Evolutionary conservation across 345 rosid genomes (phyloP), one percentile per base, ranked within the genome.

Genomic region (Euphorbia peplus): DNA sequence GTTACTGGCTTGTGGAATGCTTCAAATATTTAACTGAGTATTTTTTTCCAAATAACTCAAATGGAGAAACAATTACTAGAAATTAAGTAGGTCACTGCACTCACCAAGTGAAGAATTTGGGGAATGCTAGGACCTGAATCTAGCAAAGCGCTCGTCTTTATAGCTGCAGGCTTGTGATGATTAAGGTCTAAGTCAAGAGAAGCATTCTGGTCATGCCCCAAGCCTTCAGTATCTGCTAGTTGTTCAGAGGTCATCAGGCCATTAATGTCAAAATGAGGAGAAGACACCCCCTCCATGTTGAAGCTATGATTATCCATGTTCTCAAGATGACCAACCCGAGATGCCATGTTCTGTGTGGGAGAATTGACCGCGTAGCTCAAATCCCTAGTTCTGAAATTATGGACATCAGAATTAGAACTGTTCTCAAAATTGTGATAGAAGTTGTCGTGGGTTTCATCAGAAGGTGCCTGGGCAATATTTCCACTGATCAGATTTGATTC

Each of bases 91-190:
- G 35, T 47, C 57, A 67, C 53, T 68, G 13, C 82, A 67, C 87
- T 84, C 64, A 95, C 99, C 93, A 85, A 79, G 79, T 95, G 93
- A 80, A 95, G 91, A 85, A 91, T 84, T 84, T 95, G 97, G 65
- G 98, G 97, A 78, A 95, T 88, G 86, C 99, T 91, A 76, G 98
- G 93, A 35, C 87, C 92, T 58, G 84, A 69, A 64, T 90, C 96
- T 41, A 78, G 68, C 63, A 72, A 71, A 35, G 88, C 70, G 79
- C 74, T 84, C 60, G 79, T 80, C 85, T 84, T 88, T 69, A 84
- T 61, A 62, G 84, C 74, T 25, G 89, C 60, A 64, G 81, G 79
- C 62, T 81, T 87, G 60, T 79, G 78, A 67, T 76, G 80, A 72
- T 72, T 72, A 73, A 83, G 79, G 72, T 83, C 85, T 74, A 85